Evolutionary conservation across 805 yeast species (phyloP).

Genomic region (Candida wancherniae): DNA sequence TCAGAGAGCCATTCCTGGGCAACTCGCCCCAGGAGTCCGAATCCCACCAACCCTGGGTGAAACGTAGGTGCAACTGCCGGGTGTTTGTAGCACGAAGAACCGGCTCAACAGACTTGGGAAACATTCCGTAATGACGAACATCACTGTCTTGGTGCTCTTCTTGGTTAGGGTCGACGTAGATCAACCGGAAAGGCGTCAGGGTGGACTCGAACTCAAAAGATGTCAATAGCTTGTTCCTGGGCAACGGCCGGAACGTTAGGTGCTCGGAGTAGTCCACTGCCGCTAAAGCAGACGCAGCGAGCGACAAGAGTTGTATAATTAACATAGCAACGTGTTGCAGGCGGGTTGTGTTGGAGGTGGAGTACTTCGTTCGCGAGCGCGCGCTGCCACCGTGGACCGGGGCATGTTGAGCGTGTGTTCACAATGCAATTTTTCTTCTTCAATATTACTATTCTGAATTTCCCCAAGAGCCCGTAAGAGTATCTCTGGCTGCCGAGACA

Average conservation of each 20-base stretch:
- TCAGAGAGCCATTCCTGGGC: slow-evolving; percentile 62
- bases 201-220: slow-evolving; percentile 65
- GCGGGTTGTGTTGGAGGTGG: background rate
- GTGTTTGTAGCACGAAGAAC: slow-evolving; percentile 62
- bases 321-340: slow-evolving; percentile 2
- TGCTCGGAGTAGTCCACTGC: slow-evolving; percentile 47
- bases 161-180: slow-evolving; percentile 15
- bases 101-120: slow-evolving; percentile 81
- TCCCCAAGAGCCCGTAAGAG: no score
- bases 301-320: slow-evolving; percentile 4
- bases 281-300: slow-evolving; percentile 6
- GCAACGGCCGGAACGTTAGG: slow-evolving; percentile 62
- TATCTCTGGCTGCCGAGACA: no score
- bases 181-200: slow-evolving; percentile 41
- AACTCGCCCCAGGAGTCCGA: slow-evolving; percentile 79
- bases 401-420: background rate
- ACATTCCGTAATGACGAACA: slow-evolving; percentile 52
- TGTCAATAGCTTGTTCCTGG: slow-evolving; percentile 64
- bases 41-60: slow-evolving; percentile 96
- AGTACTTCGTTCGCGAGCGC: no score
- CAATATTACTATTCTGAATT: no score
- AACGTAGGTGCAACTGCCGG: slow-evolving; percentile 75
- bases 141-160: slow-evolving; percentile 7
- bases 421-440: no score
- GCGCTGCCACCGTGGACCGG: no score